Base-by-base conservation (phyloP, 768 basidiomycete species). In the Trametes elegans region DNA sequence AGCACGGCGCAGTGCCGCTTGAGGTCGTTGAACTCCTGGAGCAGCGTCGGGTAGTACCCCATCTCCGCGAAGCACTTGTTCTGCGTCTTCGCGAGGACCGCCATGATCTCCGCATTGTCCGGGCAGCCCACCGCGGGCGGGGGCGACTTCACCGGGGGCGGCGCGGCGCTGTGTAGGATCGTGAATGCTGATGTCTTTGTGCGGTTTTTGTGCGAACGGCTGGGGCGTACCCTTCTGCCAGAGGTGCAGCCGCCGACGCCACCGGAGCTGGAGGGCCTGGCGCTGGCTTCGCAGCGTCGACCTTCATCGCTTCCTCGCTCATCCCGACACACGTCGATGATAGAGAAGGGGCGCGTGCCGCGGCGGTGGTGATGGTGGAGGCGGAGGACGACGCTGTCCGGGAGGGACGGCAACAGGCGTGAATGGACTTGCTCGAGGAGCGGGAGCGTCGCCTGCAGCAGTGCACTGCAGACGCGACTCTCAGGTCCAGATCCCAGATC, bases 11-110 rank as follows among this genome's bases (percentile, higher is more conserved):
- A 58, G 66, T 59, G 56, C 45, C 76, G 71, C 28, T 75, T 55
- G 16, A 72, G 55, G 1, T 59, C 44, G 27, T 68, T 68, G 28
- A 81, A 44, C 29, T 66, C 74, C 41, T 69, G 71, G 4, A 71
- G 49, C 54, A 80, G 70, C 6, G 73, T 70, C 18, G 78, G 74
- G 58, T 70, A 70, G 63, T 79, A 79, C 11, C 79, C 79, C 31
- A 65, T 41, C 40, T 66, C 65, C 7, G 53, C 19, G 23, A 66
- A 42, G 52, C 57, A 59, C n/a, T 44, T 44, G 42, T 66, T 64
- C 43, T 61, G 47, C 9, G 59, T 59, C 21, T 24, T 14, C 11
- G 60, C 56, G 11, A 66, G 42, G 9, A 57, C 29, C 7, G 35
- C 34, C 43, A 66, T 51, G 32, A 62, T 28, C 50, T 47, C 39